phyloP scores from a whole-genome alignment of 2,329 filamentous ascomycete species.

The Emergomyces africanus region DNA sequence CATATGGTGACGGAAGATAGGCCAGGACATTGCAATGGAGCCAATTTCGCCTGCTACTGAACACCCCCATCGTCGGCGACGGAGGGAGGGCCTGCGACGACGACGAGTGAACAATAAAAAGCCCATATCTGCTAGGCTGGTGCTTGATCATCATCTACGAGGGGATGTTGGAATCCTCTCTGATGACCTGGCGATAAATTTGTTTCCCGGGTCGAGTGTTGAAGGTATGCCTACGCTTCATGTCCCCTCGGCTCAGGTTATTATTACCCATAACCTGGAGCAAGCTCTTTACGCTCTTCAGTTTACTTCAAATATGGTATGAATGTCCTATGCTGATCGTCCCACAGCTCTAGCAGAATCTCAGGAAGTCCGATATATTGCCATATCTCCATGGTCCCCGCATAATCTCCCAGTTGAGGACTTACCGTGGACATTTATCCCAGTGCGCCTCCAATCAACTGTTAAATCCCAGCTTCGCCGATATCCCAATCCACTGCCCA shows the following conservation, averaged over 20 bases:
- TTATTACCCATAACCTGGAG: background rate
- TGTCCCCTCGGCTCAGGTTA: background rate
- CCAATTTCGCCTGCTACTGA: conserved; percentile 30
- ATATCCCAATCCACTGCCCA: conserved; percentile 67
- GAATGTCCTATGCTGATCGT: background rate
- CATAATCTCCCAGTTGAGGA: conserved; percentile 38
- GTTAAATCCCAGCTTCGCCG: conserved; percentile 41
- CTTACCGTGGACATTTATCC: conserved; percentile 72
- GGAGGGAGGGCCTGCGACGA: conserved; percentile 30
- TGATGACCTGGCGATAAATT: conserved; percentile 68
- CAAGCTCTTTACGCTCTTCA: background rate
- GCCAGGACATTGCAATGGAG: conserved; percentile 27
- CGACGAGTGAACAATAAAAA: conserved; percentile 46
- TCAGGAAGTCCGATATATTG: conserved; percentile 30
- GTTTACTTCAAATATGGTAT: background rate
- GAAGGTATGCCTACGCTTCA: conserved; percentile 32
- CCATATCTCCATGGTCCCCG: conserved; percentile 34
- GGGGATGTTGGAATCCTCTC: conserved; percentile 79
- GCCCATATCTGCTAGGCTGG: conserved; percentile 63
- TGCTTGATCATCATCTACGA: conserved; percentile 74
- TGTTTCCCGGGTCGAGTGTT: conserved; percentile 50
- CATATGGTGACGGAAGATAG: conserved; percentile 4
- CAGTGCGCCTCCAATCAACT: conserved; percentile 45
- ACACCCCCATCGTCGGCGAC: conserved; percentile 39
- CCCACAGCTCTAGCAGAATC: conserved; percentile 10